A percentile compares a stretch with the other conserved stretches of the same genome.
These are phyloP conservation scores for Tulasnella sp. DNA, from an alignment of 768 basidiomycete species.

Conservation along the genomic window DNA sequence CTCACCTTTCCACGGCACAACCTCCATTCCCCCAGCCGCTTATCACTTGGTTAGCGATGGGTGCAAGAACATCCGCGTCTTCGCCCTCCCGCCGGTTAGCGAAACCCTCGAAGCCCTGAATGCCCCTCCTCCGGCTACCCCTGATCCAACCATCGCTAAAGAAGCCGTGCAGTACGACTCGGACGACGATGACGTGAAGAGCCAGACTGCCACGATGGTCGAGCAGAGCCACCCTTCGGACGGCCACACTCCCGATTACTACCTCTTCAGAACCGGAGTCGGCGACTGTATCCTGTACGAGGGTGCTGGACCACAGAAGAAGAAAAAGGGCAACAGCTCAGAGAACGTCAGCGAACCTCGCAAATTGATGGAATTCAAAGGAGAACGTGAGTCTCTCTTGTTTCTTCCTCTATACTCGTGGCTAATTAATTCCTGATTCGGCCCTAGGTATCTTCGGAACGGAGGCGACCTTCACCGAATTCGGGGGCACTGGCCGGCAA, in stretches of 20 bases:
- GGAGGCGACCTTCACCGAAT: neutral
- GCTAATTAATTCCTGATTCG: neutral
- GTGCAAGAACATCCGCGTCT: constrained; percentile 2
- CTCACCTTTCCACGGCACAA: neutral
- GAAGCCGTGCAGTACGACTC: neutral
- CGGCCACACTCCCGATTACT: neutral
- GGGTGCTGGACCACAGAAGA: neutral
- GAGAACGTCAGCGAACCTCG: neutral
- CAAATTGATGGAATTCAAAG: neutral
- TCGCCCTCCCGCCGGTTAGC: neutral
- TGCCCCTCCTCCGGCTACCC: neutral
- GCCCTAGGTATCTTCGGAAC: neutral
- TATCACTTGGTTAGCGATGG: neutral
- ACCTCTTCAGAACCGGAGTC: neutral
- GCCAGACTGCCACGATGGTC: constrained; percentile 4
- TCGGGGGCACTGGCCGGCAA: neutral
- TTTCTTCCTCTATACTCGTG: neutral
- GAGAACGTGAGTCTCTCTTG: neutral
- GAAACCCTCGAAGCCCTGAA: neutral
- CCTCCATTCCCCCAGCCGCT: neutral
- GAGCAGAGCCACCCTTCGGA: neutral
- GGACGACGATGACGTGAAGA: neutral
- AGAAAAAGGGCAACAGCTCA: neutral
- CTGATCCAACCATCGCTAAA: neutral
- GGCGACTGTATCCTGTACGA: neutral